Conservation (phyloP, 805 yeast species). For the Crinitomyces ghanaensis region DNA sequence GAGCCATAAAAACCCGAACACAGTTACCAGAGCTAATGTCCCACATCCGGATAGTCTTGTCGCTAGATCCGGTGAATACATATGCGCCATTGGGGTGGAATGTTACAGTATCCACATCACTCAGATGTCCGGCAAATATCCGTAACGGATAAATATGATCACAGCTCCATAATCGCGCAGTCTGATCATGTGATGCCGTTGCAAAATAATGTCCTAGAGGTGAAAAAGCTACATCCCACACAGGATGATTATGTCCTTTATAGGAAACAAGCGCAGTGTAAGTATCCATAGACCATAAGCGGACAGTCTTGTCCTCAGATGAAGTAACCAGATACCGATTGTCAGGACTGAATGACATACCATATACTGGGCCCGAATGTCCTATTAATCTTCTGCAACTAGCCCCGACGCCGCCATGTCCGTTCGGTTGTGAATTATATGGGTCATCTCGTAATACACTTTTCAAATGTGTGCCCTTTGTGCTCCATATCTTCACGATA, state of each 20-base stretch:
- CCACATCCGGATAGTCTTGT: constrained; percentile 97
- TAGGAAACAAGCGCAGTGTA: constrained; percentile 83
- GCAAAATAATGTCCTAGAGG: constrained; percentile 97
- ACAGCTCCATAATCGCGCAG: constrained; percentile 95
- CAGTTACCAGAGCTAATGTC: constrained; percentile 81
- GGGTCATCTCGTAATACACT: constrained; percentile 25
- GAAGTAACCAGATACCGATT: constrained; percentile 66
- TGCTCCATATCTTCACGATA: constrained; percentile 81
- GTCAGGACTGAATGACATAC: constrained; percentile 84
- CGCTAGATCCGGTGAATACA: constrained; percentile 89
- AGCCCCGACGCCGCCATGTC: too few species aligned
- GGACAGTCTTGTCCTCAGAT: constrained; percentile 84
- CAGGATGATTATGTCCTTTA: constrained; percentile 92
- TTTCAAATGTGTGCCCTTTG: constrained; percentile 76
- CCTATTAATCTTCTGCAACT: constrained; percentile 54
- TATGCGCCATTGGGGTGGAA: constrained; percentile 96
- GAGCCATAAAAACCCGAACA: constrained; percentile 87
- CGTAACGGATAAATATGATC: constrained; percentile 95
- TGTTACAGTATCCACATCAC: constrained; percentile 88
- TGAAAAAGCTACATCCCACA: constrained; percentile 93
- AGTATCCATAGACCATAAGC: constrained; percentile 91
- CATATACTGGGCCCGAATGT: constrained; percentile 90
- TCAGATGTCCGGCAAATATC: constrained; percentile 93
- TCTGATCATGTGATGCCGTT: constrained; percentile 96
- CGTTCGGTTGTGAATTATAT: too few species aligned